These are phyloP conservation scores for Colletotrichum caudatum DNA, from an alignment of 2,329 filamentous ascomycete species.

Conservation along the genomic window DNA sequence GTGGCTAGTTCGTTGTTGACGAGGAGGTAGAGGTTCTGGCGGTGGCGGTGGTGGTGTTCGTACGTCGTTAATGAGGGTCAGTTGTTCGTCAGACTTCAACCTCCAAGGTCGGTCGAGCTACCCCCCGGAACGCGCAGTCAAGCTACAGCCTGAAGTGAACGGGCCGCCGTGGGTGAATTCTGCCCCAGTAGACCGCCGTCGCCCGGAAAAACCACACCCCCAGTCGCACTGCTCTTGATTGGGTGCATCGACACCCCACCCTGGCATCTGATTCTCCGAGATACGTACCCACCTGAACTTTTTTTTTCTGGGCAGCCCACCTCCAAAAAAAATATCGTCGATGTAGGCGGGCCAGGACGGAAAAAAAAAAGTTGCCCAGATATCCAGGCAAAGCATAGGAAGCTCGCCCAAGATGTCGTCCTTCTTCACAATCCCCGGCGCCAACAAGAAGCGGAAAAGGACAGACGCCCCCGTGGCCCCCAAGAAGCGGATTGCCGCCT, in stretches of 20 bases:
- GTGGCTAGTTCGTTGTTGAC: constrained; percentile 23
- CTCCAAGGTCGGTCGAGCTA: constrained; percentile 36
- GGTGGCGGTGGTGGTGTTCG: constrained; percentile 20
- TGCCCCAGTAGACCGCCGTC: constrained; percentile 52
- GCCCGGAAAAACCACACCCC: constrained; percentile 35
- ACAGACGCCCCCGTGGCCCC: constrained; percentile 64
- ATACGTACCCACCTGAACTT: constrained; percentile 51
- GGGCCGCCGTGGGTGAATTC: constrained; percentile 41
- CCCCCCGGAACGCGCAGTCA: constrained; percentile 52
- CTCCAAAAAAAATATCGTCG: constrained; percentile 44
- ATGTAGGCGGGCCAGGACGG: constrained; percentile 46
- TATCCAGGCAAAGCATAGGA: constrained; percentile 39
- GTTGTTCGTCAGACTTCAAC: constrained; percentile 38
- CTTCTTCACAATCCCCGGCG: constrained; percentile 91
- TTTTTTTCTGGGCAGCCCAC: constrained; percentile 50
- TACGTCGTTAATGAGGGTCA: constrained; percentile 26
- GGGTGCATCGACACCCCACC: constrained; percentile 24
- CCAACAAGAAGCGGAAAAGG: constrained; percentile 92
- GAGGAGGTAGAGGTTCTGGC: constrained; percentile 26
- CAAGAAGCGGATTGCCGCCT: constrained; percentile 69
- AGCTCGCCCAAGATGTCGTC: constrained; percentile 78
- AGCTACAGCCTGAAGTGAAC: constrained; percentile 56
- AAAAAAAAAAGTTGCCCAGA: constrained; percentile 44
- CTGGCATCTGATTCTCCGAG: constrained; percentile 34
- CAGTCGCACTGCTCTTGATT: constrained; percentile 10